Evolutionary conservation across 169 alveolate genomes (phyloP).

Genomic region (Eimeria tenella): DNA sequence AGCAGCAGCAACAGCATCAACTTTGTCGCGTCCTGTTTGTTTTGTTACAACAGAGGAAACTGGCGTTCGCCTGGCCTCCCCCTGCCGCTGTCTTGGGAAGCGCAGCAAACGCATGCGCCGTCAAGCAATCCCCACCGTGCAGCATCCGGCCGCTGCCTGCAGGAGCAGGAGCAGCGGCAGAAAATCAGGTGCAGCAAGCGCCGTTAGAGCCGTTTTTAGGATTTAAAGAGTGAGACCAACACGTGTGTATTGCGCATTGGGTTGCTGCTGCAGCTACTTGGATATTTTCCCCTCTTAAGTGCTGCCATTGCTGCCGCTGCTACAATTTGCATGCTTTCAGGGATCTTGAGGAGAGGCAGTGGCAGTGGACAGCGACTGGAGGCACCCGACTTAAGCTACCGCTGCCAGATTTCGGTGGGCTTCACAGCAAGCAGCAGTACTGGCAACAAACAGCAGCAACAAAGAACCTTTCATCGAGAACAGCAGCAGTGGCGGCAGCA

Average conservation of each 20-base stretch:
- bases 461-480: background rate
- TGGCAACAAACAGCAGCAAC: conserved; percentile 1
- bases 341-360: conserved; percentile 22
- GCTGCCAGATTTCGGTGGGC: conserved; percentile 38
- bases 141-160: background rate
- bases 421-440: background rate
- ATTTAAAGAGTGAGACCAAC: background rate
- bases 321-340: conserved; percentile 28
- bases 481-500: conserved; percentile 14
- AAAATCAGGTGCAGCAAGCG: background rate
- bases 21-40: background rate
- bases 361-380: conserved; percentile 5
- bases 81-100: conserved; percentile 21
- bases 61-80: conserved; percentile 2
- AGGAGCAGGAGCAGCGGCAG: background rate
- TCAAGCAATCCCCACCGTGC: background rate
- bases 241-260: background rate
- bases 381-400: conserved; percentile 24
- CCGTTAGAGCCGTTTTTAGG: background rate
- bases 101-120: conserved; percentile 13
- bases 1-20: conserved; percentile 29
- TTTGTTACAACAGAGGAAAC: conserved; percentile 1
- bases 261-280: background rate
- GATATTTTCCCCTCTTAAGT: background rate
- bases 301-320: conserved; percentile 12